Conservation (phyloP, 768 basidiomycete species). For the Russula abietina region DNA sequence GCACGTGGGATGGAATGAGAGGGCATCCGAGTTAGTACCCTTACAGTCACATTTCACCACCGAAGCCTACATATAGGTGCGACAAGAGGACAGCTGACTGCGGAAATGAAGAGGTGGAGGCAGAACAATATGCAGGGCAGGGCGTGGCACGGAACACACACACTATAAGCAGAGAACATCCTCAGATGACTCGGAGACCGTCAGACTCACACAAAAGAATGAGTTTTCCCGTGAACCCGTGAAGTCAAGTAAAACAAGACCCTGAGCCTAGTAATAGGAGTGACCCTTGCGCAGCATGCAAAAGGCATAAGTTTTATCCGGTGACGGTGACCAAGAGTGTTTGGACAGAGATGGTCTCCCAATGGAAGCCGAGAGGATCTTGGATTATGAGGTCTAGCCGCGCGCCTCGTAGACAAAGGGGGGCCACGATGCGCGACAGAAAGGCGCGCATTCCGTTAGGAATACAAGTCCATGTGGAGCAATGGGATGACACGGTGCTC, state of each 20-base stretch:
- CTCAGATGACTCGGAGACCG: neutral
- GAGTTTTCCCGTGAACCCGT: conserved; percentile 1
- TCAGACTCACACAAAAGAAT: neutral
- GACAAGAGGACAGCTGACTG: conserved; percentile 9
- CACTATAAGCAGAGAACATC: neutral
- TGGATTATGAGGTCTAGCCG: conserved; percentile 9
- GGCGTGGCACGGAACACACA: conserved; percentile 9
- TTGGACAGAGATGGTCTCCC: conserved; percentile 4
- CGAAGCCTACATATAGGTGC: neutral
- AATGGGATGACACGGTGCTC: neutral
- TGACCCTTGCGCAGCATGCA: neutral
- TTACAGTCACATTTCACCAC: neutral
- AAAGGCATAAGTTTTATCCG: neutral
- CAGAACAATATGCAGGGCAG: neutral
- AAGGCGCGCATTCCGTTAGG: conserved; percentile 5
- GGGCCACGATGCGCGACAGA: neutral
- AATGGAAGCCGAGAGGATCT: conserved; percentile 16
- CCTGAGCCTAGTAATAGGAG: conserved; percentile 5
- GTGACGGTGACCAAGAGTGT: conserved; percentile 7
- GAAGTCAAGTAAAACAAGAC: neutral
- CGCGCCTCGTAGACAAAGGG: conserved; percentile 6
- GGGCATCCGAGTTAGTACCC: neutral
- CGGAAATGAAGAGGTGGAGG: conserved; percentile 12
- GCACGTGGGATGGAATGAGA: neutral
- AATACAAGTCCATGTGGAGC: neutral